phyloP scores from a whole-genome alignment of 495 filamentous ascomycete species.

The Penicillium ucsense region DNA sequence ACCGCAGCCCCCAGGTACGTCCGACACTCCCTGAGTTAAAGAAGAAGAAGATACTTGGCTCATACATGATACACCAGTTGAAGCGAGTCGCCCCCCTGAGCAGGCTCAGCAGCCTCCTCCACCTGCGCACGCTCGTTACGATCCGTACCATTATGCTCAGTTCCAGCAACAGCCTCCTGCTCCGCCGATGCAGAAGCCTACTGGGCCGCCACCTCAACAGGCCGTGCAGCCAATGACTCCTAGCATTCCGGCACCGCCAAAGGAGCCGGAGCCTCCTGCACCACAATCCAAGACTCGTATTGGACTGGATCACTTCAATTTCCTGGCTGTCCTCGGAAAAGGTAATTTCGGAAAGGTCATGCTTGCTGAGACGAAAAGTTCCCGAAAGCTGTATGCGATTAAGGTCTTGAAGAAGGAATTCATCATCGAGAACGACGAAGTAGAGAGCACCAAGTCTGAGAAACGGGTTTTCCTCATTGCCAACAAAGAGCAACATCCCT shows the following conservation, averaged over 20 bases:
- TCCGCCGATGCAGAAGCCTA: slow-evolving; percentile 19
- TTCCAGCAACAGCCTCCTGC: slow-evolving; percentile 39
- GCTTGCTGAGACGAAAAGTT: slow-evolving; percentile 91
- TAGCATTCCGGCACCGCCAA: slow-evolving; percentile 25
- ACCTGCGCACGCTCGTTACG: slow-evolving; percentile 47
- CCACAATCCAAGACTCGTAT: slow-evolving; percentile 67
- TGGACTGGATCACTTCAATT: slow-evolving; percentile 97
- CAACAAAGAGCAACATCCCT: slow-evolving; percentile 96
- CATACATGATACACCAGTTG: slow-evolving; percentile 3
- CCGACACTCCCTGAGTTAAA: background rate
- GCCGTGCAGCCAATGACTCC: slow-evolving; percentile 24
- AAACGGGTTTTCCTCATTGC: slow-evolving; percentile 95
- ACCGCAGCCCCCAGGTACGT: slow-evolving; percentile 30
- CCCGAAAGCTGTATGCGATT: slow-evolving; percentile 90
- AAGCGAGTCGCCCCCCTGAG: slow-evolving; percentile 36
- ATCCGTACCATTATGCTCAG: slow-evolving; percentile 62
- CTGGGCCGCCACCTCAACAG: slow-evolving; percentile 19
- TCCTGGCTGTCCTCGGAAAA: slow-evolving; percentile 96
- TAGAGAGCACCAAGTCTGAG: slow-evolving; percentile 97
- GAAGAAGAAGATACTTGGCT: too few relatives aligned
- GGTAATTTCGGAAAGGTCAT: slow-evolving; percentile 99
- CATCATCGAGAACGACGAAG: slow-evolving; percentile 99
- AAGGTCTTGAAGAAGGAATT: slow-evolving; percentile 99
- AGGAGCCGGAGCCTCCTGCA: slow-evolving; percentile 46
- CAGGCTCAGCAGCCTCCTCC: slow-evolving; percentile 17